A percentile compares a stretch with the other conserved stretches of the same genome.
These are phyloP conservation scores for Rhytidiadelphus loreus DNA, from an alignment of 225 moss, liverwort and hornwort genomes.

Conservation along the genomic window DNA sequence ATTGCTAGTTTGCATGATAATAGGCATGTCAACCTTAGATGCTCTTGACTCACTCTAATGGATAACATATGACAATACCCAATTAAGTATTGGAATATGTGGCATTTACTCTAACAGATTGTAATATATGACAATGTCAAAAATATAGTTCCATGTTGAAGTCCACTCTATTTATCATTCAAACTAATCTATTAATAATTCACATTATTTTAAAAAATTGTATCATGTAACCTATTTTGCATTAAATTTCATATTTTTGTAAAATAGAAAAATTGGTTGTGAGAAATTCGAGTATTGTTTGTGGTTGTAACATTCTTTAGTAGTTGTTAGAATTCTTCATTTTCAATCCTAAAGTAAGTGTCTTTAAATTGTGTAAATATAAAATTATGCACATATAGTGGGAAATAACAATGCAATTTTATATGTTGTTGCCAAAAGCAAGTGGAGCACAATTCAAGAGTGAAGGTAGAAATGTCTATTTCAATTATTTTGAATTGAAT, in stretches of 20 bases:
- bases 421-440: background rate
- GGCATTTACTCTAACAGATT: background rate
- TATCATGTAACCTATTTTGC: fast-evolving
- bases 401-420: no score
- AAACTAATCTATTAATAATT: background rate
- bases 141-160: background rate
- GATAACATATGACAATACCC: background rate
- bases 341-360: background rate
- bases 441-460: background rate
- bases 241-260: background rate
- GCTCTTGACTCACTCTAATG: background rate
- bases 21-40: no score
- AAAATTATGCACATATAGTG: background rate
- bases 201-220: background rate
- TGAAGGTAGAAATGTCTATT: background rate
- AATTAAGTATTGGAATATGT: background rate
- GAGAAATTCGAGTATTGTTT: background rate
- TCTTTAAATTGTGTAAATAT: background rate
- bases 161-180: background rate
- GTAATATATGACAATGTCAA: background rate
- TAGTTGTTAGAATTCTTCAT: background rate
- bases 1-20: no score
- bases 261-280: background rate
- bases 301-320: background rate
- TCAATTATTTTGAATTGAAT: no score